Evolutionary conservation across 768 basidiomycete species (phyloP), one percentile per base, ranked within the genome.

Genomic region (Grammothele lineata): DNA sequence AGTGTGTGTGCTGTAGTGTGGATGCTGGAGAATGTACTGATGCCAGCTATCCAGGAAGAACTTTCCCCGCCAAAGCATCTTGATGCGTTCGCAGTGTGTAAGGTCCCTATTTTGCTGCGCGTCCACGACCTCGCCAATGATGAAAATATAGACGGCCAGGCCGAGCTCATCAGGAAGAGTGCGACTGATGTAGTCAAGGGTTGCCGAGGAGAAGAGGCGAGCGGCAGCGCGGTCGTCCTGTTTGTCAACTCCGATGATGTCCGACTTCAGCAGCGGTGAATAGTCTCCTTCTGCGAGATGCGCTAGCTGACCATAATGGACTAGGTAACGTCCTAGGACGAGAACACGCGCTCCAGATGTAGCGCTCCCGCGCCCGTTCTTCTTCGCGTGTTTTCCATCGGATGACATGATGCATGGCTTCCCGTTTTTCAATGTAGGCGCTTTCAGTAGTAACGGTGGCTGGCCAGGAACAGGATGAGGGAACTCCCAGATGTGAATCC

Each of bases 201-300:
- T 53, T 2, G 47, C 47, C 0, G 66, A 65, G 6, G 67, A 72
- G 43, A 74, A 71, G 0, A 74, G 47, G 0, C 66, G 61, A 1
- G 62, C 45, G 0, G 72, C 72, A 0, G 72, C 71, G 48, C 55
- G 60, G 48, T 75, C 70, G 55, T 75, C 73, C 59, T 75, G 71
- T 0, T 62, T 53, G 44, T 75, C 70, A 0, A 71, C 33, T 26
- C 64, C 64, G 5, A 66, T 61, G 3, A 75, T 66, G 50, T 68
- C 66, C 0, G 57, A 57, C 3, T 25, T 25, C 40, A 60, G 64
- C 0, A 67, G 37, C 2, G 66, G 61, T 6, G 34, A 36, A 34
- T 54, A 37, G 2, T 37, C 26, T 10, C 48, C 48, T 18, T 36
- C 36, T 2, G 58, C 62, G 9, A 68, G 10, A 0, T 49, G 15